Percentiles rank a stretch among this genome's conserved stretches.
Evolutionary conservation across 495 filamentous ascomycete genomes (phyloP).

Genomic region (Chaetomium fimeti): DNA sequence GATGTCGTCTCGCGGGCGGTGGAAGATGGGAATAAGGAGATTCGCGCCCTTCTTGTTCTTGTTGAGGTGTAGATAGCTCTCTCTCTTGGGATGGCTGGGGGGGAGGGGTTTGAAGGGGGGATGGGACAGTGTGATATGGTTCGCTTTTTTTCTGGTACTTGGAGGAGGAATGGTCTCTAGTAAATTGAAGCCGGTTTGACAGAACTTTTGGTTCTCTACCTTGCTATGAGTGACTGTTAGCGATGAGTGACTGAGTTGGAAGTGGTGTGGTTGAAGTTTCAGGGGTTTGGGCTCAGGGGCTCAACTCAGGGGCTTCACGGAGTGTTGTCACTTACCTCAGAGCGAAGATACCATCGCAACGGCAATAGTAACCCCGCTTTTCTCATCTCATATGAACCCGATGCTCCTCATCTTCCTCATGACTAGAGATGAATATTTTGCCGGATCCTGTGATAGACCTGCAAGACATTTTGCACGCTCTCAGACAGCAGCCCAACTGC

Average conservation of each 20-base stretch:
- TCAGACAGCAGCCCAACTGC: too few relatives aligned
- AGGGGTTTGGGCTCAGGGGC: background rate
- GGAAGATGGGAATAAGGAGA: constrained; percentile 7
- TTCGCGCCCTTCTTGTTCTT: constrained; percentile 21
- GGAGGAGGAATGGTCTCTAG: constrained; percentile 14
- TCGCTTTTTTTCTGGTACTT: constrained; percentile 5
- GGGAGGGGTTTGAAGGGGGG: too few relatives aligned
- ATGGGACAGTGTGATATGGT: background rate
- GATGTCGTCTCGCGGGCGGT: constrained; percentile 7
- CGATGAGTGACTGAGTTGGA: background rate
- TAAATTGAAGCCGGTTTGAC: constrained; percentile 15
- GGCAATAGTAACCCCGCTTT: too few relatives aligned
- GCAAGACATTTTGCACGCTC: too few relatives aligned
- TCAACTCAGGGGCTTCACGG: too few relatives aligned
- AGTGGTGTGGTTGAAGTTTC: background rate
- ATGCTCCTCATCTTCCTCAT: too few relatives aligned
- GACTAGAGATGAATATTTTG: too few relatives aligned
- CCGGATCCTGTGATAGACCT: too few relatives aligned
- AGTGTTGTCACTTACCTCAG: too few relatives aligned
- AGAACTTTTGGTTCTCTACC: background rate
- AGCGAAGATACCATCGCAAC: too few relatives aligned
- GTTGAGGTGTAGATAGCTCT: background rate
- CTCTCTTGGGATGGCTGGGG: background rate
- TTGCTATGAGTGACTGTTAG: background rate
- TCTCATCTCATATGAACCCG: too few relatives aligned